Evolutionary conservation across 495 filamentous ascomycete species (phyloP), one percentile per base, ranked within the genome.

Genomic region (Penicillium diatomitis): DNA sequence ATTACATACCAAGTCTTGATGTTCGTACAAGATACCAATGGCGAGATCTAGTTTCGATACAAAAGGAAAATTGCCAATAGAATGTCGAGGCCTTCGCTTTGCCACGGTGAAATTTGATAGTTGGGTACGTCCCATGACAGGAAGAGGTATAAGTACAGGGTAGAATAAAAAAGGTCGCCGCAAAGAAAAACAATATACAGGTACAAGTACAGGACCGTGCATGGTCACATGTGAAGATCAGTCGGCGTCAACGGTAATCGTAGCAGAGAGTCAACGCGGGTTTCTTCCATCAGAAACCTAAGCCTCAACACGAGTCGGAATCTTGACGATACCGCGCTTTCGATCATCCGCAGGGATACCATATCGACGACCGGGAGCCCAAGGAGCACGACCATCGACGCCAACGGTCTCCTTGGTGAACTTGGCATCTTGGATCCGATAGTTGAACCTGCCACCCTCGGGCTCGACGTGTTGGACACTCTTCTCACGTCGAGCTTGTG

Each of bases 311-410:
- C 67, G 73, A 20, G 73, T 84, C 0, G 84, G 84, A 48, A 88
- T 87, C 72, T 87, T 88, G 47, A 85, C 67, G 58, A 79, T 72
- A 28, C 84, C 85, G 67, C 77, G 83, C 75, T 86, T 88, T 37
- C 85, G 69, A 52, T 88, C 85, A 52, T 84, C 63, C 48, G 74
- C 74, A 45, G 85, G 85, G 8, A 85, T 69, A 47, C 85, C 85
- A 64, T 88, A 88, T 50, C 85, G 71, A 44, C 73, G 77, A 10
- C 85, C 86, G 41, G 79, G 74, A 12, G 72, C 84, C 28, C 55
- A 60, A 35, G 68, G 61, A 8, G 74, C 70, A 54, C 80, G 74
- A 6, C 85, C 85, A 61, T 84, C 73, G 41, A 58, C 54, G 2
- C 84, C 84, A 1, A 73, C 78, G n/a, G 70, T 75, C 62, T 83